Evolutionary conservation across 345 rosid species (phyloP).

Genomic region (Passiflora organensis): DNA sequence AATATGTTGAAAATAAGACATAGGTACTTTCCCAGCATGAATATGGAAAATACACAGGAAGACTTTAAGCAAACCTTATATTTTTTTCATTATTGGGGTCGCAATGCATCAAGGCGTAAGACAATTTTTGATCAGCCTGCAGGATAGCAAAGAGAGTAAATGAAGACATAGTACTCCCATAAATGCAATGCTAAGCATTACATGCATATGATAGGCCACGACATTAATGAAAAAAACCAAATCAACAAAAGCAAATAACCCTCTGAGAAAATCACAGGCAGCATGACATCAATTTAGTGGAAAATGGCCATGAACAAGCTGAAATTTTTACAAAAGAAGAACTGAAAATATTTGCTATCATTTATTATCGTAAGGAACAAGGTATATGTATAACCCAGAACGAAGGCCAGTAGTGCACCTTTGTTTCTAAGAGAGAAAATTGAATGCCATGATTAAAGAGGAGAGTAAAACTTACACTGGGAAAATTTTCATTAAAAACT

Average conservation of each 20-base stretch:
- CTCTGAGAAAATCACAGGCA: too few species aligned
- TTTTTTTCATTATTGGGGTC: constrained; percentile 60
- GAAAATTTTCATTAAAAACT: constrained; percentile 94
- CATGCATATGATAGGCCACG: not conserved
- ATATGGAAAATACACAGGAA: constrained; percentile 17
- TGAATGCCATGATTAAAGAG: not conserved
- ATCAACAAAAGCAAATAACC: not conserved
- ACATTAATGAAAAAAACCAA: not conserved
- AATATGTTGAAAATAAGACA: constrained; percentile 3
- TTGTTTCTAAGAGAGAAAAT: not conserved
- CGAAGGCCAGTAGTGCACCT: not conserved
- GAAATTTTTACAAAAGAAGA: too few species aligned
- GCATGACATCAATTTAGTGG: too few species aligned
- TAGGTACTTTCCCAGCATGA: not conserved
- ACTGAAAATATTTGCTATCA: too few species aligned
- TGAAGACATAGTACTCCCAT: not conserved
- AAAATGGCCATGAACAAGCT: too few species aligned
- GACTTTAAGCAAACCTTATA: constrained; percentile 56
- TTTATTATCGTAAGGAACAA: not conserved
- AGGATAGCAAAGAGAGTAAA: constrained; percentile 14
- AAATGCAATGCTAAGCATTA: not conserved
- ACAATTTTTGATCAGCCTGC: constrained; percentile 93
- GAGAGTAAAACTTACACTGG: constrained; percentile 57
- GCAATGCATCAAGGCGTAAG: constrained; percentile 80
- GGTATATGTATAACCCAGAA: not conserved